Evolutionary conservation across 2,329 filamentous ascomycete species (phyloP).

Genomic region (Cladosporium colombiae): DNA sequence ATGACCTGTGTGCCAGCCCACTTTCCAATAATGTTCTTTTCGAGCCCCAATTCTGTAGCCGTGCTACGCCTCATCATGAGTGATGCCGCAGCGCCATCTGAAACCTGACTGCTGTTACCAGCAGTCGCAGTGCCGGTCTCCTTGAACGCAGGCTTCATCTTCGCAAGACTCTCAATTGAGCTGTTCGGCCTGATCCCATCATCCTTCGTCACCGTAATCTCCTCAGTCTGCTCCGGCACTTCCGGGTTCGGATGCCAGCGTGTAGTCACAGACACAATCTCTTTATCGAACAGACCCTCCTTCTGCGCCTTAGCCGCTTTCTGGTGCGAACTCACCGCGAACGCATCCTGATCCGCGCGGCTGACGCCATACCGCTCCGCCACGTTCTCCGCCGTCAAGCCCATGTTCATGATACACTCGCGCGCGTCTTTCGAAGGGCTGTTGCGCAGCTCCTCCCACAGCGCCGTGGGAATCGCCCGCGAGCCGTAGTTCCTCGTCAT

Average conservation of each 20-base stretch:
- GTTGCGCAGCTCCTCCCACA: slow-evolving; percentile 73
- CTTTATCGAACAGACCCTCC: slow-evolving; percentile 69
- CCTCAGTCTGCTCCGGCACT: slow-evolving; percentile 49
- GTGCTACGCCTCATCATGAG: slow-evolving; percentile 83
- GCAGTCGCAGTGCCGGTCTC: slow-evolving; percentile 75
- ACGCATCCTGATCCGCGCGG: slow-evolving; percentile 77
- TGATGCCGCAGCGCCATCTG: slow-evolving; percentile 81
- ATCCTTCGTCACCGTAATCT: slow-evolving; percentile 71
- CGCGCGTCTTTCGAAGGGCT: slow-evolving; percentile 66
- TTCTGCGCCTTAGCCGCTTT: slow-evolving; percentile 71
- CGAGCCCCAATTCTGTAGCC: slow-evolving; percentile 71
- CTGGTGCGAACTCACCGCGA: slow-evolving; percentile 73
- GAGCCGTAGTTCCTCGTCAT: slow-evolving; percentile 91
- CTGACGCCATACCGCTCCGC: slow-evolving; percentile 73
- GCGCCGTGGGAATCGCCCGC: slow-evolving; percentile 77
- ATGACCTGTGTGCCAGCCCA: slow-evolving; percentile 76
- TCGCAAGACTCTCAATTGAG: slow-evolving; percentile 68
- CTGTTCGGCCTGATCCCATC: slow-evolving; percentile 77
- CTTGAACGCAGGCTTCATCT: slow-evolving; percentile 84
- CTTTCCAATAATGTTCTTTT: slow-evolving; percentile 71
- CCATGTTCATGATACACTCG: slow-evolving; percentile 95
- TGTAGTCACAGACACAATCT: slow-evolving; percentile 80
- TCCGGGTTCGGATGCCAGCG: slow-evolving; percentile 66
- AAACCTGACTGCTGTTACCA: slow-evolving; percentile 82
- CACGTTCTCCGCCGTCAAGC: slow-evolving; percentile 85